Percentiles rank a stretch among this genome's conserved stretches.
These are phyloP conservation scores for Ascocoryne sarcoides DNA, from an alignment of 2,329 filamentous ascomycete species.

Conservation along the genomic window DNA sequence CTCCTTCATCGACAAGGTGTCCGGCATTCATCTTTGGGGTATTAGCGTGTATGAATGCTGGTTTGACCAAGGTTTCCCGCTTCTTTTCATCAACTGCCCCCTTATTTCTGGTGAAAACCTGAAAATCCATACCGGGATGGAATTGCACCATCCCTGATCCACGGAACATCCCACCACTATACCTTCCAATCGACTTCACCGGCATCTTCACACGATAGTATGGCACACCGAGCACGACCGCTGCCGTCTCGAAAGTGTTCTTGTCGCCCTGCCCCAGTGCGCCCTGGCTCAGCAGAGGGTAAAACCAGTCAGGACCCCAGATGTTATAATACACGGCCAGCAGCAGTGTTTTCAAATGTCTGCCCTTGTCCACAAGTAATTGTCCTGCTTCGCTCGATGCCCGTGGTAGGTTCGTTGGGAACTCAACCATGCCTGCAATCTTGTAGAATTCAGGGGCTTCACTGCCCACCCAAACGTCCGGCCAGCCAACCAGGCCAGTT, in stretches of 20 bases:
- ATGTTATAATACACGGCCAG: conserved; percentile 42
- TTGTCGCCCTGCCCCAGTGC: conserved; percentile 40
- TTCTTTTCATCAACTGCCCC: too few species aligned
- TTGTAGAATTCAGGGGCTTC: conserved; percentile 32
- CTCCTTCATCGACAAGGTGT: conserved; percentile 21
- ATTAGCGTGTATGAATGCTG: conserved; percentile 23
- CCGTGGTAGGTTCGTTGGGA: conserved; percentile 29
- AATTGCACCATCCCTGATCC: conserved; percentile 1
- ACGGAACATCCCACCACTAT: neutral
- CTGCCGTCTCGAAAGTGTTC: conserved; percentile 40
- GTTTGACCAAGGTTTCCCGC: conserved; percentile 5
- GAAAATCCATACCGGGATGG: conserved; percentile 2
- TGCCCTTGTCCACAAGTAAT: conserved; percentile 35
- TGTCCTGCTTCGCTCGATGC: conserved; percentile 36
- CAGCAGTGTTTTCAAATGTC: conserved; percentile 35
- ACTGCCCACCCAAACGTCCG: conserved; percentile 36
- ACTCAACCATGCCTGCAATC: conserved; percentile 26
- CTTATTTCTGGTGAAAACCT: neutral
- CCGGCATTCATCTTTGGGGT: conserved; percentile 26
- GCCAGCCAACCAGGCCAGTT: conserved; percentile 36
- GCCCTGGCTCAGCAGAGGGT: conserved; percentile 37
- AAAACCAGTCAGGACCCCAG: conserved; percentile 37
- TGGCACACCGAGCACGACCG: conserved; percentile 30
- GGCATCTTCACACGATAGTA: conserved; percentile 33
- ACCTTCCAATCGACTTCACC: neutral